Base-by-base conservation (phyloP, 73 alveolate species). In the Paramecium sonneborni region DNA sequence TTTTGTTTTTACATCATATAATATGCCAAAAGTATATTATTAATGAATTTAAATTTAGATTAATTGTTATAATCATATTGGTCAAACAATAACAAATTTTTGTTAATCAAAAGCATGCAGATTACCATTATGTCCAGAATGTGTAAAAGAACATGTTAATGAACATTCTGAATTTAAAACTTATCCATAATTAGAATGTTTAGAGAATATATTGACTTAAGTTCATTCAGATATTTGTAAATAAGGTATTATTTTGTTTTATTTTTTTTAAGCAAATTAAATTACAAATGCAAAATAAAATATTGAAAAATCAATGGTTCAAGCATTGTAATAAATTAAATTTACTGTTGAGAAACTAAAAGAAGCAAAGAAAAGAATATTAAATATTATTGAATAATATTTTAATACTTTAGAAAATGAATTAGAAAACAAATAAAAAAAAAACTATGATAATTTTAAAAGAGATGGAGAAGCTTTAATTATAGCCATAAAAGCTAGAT, bases 51-150 rank as follows among this genome's bases (percentile, higher is more conserved):
- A 3, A 23, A 23, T 21, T 0, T 46, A 79, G 90, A 79, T 79
- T 2, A 79, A 79, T 44, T 79, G 90, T 24, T 79, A 24, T 34
- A 37, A 79, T 79, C 90, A 79, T 79, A 3, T 8, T 38, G 90
- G 90, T 21, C 55, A 79, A 44, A 79, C 90, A 14, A 44, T 79
- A 10, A 43, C 90, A 8, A 79, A 79, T 15, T 79, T 79, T 79
- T 79, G 90, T 15, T 1, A 44, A 30, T 24, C 43, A 1, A 5
- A 32, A 14, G 28, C 39, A 43, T 79, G 90, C 6, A 24, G 46
- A 44, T 30, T 79, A 23, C 90, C 90, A 39, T 79, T 79, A 79
- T 79, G 90, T 6, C 90, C 90, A 24, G 69, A 30, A 39, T 79
- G 90, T 79, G 90, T 79, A 26, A 30, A 79, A 46, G 44, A 30